Conservation (phyloP, 2,329 filamentous ascomycete species). For the Neofusicoccum cordaticola region DNA sequence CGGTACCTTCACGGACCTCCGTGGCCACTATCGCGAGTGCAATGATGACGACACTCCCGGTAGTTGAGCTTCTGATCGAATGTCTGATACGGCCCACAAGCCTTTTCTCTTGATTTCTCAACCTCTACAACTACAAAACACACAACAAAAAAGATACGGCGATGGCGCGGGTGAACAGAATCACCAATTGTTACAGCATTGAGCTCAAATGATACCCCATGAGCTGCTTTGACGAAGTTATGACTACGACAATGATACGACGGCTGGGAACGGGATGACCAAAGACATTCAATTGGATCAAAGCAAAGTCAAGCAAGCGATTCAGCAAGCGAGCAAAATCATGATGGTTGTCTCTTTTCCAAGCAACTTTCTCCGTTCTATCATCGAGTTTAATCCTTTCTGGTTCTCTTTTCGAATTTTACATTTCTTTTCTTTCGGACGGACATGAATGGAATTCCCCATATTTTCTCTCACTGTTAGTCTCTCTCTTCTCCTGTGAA, state of each 20-base stretch:
- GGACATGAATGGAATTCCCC: background rate
- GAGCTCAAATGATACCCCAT: conserved; percentile 11
- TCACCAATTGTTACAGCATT: conserved; percentile 2
- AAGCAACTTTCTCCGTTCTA: background rate
- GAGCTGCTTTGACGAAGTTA: conserved; percentile 14
- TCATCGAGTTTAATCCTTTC: background rate
- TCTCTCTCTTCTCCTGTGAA: conserved; percentile 2
- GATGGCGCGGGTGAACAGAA: background rate
- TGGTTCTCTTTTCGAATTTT: background rate
- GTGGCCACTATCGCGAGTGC: background rate
- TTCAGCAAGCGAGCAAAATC: background rate
- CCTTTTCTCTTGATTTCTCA: background rate
- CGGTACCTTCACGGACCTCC: background rate
- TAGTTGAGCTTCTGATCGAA: background rate
- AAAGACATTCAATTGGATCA: background rate
- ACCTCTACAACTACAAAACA: background rate
- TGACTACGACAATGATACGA: conserved; percentile 5
- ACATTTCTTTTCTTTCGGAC: background rate
- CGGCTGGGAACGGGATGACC: background rate
- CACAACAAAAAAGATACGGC: background rate
- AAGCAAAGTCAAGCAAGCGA: conserved; percentile 1
- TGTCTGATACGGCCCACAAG: background rate
- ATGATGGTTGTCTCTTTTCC: background rate
- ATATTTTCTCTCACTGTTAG: background rate
- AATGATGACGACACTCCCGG: background rate